Evolutionary conservation across 2,329 filamentous ascomycete genomes (phyloP).

Genomic region (Pseudogymnoascus pannorum): DNA sequence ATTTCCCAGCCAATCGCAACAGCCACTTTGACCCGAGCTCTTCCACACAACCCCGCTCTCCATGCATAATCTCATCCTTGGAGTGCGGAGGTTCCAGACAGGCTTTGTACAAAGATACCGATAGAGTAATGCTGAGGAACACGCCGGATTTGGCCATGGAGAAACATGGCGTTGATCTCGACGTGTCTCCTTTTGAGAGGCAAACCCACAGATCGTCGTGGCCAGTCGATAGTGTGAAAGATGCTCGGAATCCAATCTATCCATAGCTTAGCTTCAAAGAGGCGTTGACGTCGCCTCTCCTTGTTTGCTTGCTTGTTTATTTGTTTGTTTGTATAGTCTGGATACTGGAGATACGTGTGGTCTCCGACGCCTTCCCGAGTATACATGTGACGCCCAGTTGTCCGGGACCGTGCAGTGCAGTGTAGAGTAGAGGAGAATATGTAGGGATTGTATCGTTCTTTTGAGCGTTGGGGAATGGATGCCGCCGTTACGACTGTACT

Average conservation of each 20-base stretch:
- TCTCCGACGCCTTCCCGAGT: background rate
- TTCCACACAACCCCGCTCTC: background rate
- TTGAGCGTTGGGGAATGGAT: background rate
- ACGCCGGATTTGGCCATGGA: slow-evolving; percentile 7
- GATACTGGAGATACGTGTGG: background rate
- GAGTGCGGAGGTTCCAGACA: slow-evolving; percentile 1
- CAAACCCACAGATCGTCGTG: slow-evolving; percentile 3
- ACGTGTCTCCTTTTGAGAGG: slow-evolving; percentile 5
- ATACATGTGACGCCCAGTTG: slow-evolving; percentile 2
- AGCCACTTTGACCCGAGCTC: background rate
- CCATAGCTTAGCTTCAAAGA: slow-evolving; percentile 2
- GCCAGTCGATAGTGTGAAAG: slow-evolving; percentile 5
- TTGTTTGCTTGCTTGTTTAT: background rate
- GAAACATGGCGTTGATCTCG: slow-evolving; percentile 7
- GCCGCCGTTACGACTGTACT: background rate
- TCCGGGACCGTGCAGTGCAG: background rate
- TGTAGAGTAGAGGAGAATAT: background rate
- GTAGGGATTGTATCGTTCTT: background rate
- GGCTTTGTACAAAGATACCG: background rate
- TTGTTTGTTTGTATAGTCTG: slow-evolving; percentile 5
- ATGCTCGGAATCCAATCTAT: slow-evolving; percentile 1
- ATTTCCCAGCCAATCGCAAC: slow-evolving; percentile 1
- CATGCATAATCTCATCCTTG: slow-evolving; percentile 6
- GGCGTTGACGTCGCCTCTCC: background rate
- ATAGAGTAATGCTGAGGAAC: slow-evolving; percentile 6